A percentile compares a stretch with the other conserved stretches of the same genome.
Conservation (phyloP, 1,284 basidiomycete genomes). For the Puccinia sorghi region DNA sequence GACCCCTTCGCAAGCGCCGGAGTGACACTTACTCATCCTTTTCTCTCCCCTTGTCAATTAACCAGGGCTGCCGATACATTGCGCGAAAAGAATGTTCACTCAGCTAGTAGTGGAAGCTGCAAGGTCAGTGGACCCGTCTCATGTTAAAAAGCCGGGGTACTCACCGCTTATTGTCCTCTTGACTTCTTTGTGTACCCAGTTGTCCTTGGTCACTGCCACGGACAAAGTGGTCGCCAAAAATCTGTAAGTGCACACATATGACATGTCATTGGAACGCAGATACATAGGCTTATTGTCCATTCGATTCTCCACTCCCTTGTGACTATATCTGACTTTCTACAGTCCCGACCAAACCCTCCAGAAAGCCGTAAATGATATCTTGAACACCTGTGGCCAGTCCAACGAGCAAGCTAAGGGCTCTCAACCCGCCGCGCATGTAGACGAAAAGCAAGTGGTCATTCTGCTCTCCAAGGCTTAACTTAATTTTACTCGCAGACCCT, state of each 20-base stretch:
- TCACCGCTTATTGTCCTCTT: not conserved
- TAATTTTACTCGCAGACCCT: not conserved
- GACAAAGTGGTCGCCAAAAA: not conserved
- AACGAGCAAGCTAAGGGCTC: not conserved
- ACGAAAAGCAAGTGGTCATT: slow-evolving; percentile 1
- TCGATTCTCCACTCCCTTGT: not conserved
- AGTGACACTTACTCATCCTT: no score
- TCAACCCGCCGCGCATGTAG: not conserved
- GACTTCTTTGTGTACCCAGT: not conserved
- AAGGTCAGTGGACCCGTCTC: not conserved
- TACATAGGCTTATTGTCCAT: no score
- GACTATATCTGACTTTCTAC: not conserved
- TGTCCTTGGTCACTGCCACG: not conserved
- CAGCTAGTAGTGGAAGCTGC: slow-evolving; percentile 9
- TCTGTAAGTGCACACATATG: not conserved
- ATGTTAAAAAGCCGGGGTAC: not conserved
- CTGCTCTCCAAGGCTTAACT: slow-evolving; percentile 21
- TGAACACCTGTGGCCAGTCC: not conserved
- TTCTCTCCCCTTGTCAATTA: not conserved
- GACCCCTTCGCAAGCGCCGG: no score
- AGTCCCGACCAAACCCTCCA: not conserved
- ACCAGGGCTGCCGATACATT: slow-evolving; percentile 9
- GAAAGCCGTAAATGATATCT: not conserved
- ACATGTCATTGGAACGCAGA: no score
- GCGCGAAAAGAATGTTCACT: not conserved